Percentiles rank a stretch among this genome's conserved stretches.
These are phyloP conservation scores for Cryptococcus amylolentus DNA, from an alignment of 1,284 basidiomycete species.

Conservation along the genomic window DNA sequence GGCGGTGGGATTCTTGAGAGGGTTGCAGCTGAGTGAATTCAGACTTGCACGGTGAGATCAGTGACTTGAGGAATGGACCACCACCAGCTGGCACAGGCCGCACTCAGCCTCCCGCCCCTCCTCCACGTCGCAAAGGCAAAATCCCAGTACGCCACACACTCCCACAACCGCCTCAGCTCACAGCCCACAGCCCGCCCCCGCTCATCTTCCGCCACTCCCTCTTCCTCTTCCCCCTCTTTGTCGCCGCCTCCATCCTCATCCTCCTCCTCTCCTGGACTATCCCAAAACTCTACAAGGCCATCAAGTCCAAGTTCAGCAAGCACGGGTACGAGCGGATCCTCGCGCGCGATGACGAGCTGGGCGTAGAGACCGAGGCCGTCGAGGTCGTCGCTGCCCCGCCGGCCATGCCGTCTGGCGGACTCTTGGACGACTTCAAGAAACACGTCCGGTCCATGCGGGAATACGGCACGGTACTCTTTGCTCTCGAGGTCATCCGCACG, in stretches of 20 bases:
- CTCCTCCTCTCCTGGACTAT: slow-evolving; percentile 32
- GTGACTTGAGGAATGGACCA: slow-evolving; percentile 10
- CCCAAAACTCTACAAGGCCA: slow-evolving; percentile 22
- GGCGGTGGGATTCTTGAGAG: too few relatives aligned
- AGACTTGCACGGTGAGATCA: background rate
- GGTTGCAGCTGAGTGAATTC: background rate
- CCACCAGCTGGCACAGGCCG: slow-evolving; percentile 5
- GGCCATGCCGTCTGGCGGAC: slow-evolving; percentile 41
- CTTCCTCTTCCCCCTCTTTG: slow-evolving; percentile 43
- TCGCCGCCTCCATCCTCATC: slow-evolving; percentile 28
- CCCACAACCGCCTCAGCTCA: background rate
- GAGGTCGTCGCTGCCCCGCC: slow-evolving; percentile 17
- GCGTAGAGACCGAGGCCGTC: slow-evolving; percentile 15
- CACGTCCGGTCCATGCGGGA: slow-evolving; percentile 38
- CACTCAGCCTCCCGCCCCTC: slow-evolving; percentile 6
- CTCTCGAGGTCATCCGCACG: slow-evolving; percentile 39
- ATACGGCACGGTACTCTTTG: slow-evolving; percentile 41
- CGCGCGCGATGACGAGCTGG: slow-evolving; percentile 22
- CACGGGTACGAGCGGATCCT: slow-evolving; percentile 29
- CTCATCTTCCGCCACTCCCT: slow-evolving; percentile 38
- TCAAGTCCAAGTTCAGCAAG: background rate
- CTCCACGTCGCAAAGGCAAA: slow-evolving; percentile 9
- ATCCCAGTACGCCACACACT: slow-evolving; percentile 2
- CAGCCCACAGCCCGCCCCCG: slow-evolving; percentile 30
- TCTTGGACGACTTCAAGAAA: slow-evolving; percentile 39